A percentile compares a stretch with the other conserved stretches of the same genome.
These are phyloP conservation scores for Colletotrichum sp. DNA, from an alignment of 2,329 filamentous ascomycete genomes.

Conservation along the genomic window DNA sequence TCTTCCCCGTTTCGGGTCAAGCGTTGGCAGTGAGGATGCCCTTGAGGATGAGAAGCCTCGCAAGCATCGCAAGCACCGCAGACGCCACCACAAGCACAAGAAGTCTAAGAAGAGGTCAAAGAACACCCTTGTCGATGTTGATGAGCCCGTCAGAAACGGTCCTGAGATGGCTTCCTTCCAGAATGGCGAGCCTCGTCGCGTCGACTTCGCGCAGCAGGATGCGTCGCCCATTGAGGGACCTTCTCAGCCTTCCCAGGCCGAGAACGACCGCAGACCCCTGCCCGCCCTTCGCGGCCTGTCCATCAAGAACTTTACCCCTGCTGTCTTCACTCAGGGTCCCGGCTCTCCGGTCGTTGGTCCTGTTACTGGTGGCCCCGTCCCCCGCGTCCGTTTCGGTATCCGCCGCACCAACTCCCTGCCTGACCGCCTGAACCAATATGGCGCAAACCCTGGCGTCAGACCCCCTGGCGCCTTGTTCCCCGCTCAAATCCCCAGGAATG, in stretches of 20 bases:
- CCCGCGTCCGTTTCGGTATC: constrained; percentile 67
- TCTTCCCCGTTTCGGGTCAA: constrained; percentile 39
- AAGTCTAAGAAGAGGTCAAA: constrained; percentile 52
- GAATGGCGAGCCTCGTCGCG: constrained; percentile 54
- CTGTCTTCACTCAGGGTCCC: constrained; percentile 62
- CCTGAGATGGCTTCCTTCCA: constrained; percentile 24
- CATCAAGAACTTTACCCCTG: constrained; percentile 72
- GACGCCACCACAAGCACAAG: constrained; percentile 41
- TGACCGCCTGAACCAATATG: constrained; percentile 62
- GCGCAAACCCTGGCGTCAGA: constrained; percentile 34
- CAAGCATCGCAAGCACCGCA: constrained; percentile 38
- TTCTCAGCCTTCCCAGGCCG: constrained; percentile 23
- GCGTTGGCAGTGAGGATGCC: constrained; percentile 47
- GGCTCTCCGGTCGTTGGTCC: constrained; percentile 15
- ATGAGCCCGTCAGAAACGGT: constrained; percentile 34
- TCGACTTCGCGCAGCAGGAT: constrained; percentile 59
- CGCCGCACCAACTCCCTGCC: constrained; percentile 78
- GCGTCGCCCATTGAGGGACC: constrained; percentile 33
- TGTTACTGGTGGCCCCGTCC: constrained; percentile 49
- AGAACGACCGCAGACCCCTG: constrained; percentile 49
- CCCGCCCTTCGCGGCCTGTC: constrained; percentile 63
- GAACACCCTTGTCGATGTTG: constrained; percentile 33
- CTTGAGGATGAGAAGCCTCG: constrained; percentile 48
- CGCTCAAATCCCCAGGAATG: constrained; percentile 46
- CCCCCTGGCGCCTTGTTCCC: constrained; percentile 57